Evolutionary conservation across 202 grass and related monocot species (phyloP).

Genomic region (Dendrocalamus latiflorus): DNA sequence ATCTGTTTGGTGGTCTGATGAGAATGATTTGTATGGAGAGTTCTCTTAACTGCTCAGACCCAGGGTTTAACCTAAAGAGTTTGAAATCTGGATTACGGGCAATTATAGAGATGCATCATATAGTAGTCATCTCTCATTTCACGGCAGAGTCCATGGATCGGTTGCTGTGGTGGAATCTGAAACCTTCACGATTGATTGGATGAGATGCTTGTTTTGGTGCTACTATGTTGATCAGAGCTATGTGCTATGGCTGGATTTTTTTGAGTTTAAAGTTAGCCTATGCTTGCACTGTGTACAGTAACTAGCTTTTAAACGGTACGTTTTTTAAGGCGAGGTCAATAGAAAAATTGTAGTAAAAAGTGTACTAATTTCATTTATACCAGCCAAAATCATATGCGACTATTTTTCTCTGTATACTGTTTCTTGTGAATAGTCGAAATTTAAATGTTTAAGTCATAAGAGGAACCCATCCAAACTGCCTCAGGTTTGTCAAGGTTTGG

Average conservation of each 20-base stretch:
- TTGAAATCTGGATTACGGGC: neutral
- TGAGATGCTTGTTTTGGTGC: neutral
- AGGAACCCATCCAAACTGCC: too few species aligned
- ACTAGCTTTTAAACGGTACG: too few species aligned
- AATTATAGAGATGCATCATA: neutral
- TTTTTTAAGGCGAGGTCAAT: too few species aligned
- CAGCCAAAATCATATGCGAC: too few species aligned
- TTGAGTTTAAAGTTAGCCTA: too few species aligned
- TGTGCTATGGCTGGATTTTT: too few species aligned
- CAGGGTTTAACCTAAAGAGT: neutral
- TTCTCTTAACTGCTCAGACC: neutral
- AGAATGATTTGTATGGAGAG: neutral
- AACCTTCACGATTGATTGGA: neutral
- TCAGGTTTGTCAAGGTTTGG: neutral
- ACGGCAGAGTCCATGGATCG: neutral
- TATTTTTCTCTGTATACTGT: too few species aligned
- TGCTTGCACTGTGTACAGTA: too few species aligned
- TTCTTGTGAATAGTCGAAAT: too few species aligned
- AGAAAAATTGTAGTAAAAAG: too few species aligned
- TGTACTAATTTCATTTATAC: too few species aligned
- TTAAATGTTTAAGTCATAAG: too few species aligned
- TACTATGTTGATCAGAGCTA: neutral
- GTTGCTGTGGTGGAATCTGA: neutral
- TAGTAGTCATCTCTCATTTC: neutral
- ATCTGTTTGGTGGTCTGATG: neutral